A percentile compares a stretch with the other conserved stretches of the same genome.
These are phyloP conservation scores for Claviceps spartinae DNA, from an alignment of 2,329 filamentous ascomycete species.

Conservation along the genomic window DNA sequence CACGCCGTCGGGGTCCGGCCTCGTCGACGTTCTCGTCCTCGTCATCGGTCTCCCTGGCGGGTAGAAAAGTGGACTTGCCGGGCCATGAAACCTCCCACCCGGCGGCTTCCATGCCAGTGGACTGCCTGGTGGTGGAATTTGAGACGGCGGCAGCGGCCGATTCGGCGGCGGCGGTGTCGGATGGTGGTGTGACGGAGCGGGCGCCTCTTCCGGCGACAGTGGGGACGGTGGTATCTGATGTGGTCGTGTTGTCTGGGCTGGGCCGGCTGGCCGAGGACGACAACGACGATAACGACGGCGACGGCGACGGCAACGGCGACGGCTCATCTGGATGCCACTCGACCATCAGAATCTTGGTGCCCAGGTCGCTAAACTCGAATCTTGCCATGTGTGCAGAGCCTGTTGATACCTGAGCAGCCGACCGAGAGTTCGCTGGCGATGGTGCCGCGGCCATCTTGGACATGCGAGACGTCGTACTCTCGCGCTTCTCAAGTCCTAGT, in stretches of 20 bases:
- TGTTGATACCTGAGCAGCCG: slow-evolving; percentile 8
- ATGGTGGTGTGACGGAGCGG: slow-evolving; percentile 4
- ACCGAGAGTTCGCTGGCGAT: slow-evolving; percentile 21
- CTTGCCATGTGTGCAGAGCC: slow-evolving; percentile 38
- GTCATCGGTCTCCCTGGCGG: slow-evolving; percentile 32
- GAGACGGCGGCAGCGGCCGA: neutral
- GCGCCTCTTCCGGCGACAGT: neutral
- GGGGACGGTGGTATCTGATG: neutral
- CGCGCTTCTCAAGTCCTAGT: neutral
- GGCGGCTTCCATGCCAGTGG: slow-evolving; percentile 9
- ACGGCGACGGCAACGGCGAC: slow-evolving; percentile 2
- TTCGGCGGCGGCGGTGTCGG: slow-evolving; percentile 5
- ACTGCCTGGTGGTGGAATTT: neutral
- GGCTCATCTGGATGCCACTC: slow-evolving; percentile 53
- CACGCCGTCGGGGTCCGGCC: slow-evolving; percentile 37
- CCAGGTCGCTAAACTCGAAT: slow-evolving; percentile 80
- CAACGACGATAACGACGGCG: neutral
- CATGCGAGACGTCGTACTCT: neutral
- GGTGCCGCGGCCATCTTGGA: slow-evolving; percentile 11
- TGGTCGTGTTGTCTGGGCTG: neutral
- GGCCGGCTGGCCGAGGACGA: neutral
- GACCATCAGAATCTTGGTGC: slow-evolving; percentile 86
- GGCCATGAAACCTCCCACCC: slow-evolving; percentile 73
- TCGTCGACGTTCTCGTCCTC: slow-evolving; percentile 17
- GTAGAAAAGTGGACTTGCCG: slow-evolving; percentile 60